Evolutionary conservation across 2,329 filamentous ascomycete genomes (phyloP).

Genomic region (Monosporascus sp.): DNA sequence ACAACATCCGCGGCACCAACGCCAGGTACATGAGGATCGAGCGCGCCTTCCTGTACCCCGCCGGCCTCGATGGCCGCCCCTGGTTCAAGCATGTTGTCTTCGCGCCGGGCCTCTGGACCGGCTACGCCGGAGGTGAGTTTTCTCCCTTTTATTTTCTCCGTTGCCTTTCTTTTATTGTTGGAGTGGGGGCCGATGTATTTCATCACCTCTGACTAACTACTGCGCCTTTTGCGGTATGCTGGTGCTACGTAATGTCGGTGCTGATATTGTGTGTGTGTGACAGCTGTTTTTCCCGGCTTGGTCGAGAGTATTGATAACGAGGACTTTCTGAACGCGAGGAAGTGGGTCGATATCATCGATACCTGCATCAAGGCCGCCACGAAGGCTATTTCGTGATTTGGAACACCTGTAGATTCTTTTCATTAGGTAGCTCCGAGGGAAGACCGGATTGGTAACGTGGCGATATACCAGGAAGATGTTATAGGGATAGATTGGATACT

Average conservation of each 20-base stretch:
- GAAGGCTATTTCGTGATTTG: constrained; percentile 24
- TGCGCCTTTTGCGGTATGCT: no score
- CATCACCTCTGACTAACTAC: constrained; percentile 8
- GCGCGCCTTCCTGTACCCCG: constrained; percentile 68
- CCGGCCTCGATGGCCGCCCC: constrained; percentile 69
- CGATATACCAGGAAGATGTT: no score
- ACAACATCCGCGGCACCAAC: constrained; percentile 64
- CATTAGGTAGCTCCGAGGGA: no score
- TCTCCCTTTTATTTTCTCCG: background rate
- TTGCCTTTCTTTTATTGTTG: constrained; percentile 4
- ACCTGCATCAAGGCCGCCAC: constrained; percentile 43
- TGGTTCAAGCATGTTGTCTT: constrained; percentile 98
- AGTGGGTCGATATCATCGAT: constrained; percentile 56
- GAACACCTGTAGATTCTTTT: no score
- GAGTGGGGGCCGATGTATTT: background rate
- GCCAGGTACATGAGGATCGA: constrained; percentile 80
- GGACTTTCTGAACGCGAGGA: constrained; percentile 52
- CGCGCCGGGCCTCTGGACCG: constrained; percentile 86
- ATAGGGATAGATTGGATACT: no score
- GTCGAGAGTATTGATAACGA: constrained; percentile 57
- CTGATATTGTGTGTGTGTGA: background rate
- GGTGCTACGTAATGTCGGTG: no score
- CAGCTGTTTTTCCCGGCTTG: constrained; percentile 58
- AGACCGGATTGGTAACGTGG: no score
- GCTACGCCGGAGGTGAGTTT: constrained; percentile 69